phyloP scores from a whole-genome alignment of 805 yeast species.

The Yamadazyma nakazawae region DNA sequence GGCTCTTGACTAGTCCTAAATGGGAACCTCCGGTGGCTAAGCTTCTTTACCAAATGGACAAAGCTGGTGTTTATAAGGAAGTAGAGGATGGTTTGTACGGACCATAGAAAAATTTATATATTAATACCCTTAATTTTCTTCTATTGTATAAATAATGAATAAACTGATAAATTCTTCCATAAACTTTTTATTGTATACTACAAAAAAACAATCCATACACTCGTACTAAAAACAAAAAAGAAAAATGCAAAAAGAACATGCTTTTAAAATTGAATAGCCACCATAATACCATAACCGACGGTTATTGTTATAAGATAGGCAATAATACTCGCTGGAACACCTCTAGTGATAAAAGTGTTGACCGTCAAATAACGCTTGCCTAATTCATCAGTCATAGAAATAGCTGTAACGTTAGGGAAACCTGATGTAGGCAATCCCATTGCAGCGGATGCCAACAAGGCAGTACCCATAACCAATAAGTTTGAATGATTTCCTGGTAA shows the following conservation, averaged over 20 bases:
- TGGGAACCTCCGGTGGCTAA: conserved; percentile 32
- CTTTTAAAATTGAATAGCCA: conserved; percentile 21
- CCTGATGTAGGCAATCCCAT: conserved; percentile 47
- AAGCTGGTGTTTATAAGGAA: conserved; percentile 27
- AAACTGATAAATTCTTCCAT: neutral
- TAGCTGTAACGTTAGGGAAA: conserved; percentile 44
- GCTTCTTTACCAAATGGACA: conserved; percentile 28
- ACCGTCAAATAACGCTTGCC: conserved; percentile 40
- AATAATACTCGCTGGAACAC: conserved; percentile 40
- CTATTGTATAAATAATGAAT: conserved; percentile 2
- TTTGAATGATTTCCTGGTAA: conserved; percentile 37
- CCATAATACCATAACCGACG: conserved; percentile 41
- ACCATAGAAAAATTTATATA: conserved; percentile 3
- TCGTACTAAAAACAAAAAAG: neutral
- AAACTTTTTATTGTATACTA: neutral
- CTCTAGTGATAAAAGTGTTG: conserved; percentile 40
- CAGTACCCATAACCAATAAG: conserved; percentile 40
- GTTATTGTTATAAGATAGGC: conserved; percentile 34
- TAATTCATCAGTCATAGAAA: conserved; percentile 41
- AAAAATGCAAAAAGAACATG: neutral
- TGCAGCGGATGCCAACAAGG: conserved; percentile 41
- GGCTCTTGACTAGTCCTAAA: conserved; percentile 24
- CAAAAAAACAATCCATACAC: neutral
- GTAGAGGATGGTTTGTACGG: conserved; percentile 33
- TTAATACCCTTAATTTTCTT: conserved; percentile 6